Conservation (phyloP, 148 eudicot genomes). For the Nyssa sinensis region DNA sequence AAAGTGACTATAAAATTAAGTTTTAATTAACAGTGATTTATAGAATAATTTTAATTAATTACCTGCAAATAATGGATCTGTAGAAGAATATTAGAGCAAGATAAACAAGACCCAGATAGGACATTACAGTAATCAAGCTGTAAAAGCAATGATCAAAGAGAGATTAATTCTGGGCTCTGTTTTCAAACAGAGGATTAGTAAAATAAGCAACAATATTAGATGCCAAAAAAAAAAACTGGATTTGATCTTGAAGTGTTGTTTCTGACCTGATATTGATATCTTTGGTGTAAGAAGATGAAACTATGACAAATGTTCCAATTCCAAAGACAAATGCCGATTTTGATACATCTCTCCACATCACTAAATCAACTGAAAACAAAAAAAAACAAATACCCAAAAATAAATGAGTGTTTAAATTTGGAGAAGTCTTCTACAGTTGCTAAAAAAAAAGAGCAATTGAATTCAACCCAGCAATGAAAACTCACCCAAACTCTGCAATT, state of each 20-base stretch:
- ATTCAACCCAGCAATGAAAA: neutral
- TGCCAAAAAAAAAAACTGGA: no score
- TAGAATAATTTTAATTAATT: neutral
- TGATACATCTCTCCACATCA: conserved; percentile 73
- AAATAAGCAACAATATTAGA: no score
- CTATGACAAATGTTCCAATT: conserved; percentile 56
- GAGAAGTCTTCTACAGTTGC: neutral
- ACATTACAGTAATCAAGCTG: conserved; percentile 66
- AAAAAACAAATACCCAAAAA: neutral
- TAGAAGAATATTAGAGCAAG: conserved; percentile 66
- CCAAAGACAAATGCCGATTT: conserved; percentile 73
- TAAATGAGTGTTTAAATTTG: neutral
- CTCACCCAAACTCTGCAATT: conserved; percentile 59
- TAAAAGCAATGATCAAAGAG: conserved; percentile 5
- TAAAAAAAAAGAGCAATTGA: neutral
- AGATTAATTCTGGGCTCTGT: conserved; percentile 8
- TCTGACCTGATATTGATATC: conserved; percentile 61
- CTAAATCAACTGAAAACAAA: conserved; percentile 58
- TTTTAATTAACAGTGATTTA: neutral
- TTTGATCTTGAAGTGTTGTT: neutral
- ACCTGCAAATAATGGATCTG: conserved; percentile 64
- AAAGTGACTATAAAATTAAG: neutral
- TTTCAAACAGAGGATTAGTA: neutral
- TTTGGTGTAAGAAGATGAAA: conserved; percentile 61
- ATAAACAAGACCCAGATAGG: conserved; percentile 65